Evolutionary conservation across 208 protist genomes (phyloP).

Genomic region (Leishmania aethiopica): DNA sequence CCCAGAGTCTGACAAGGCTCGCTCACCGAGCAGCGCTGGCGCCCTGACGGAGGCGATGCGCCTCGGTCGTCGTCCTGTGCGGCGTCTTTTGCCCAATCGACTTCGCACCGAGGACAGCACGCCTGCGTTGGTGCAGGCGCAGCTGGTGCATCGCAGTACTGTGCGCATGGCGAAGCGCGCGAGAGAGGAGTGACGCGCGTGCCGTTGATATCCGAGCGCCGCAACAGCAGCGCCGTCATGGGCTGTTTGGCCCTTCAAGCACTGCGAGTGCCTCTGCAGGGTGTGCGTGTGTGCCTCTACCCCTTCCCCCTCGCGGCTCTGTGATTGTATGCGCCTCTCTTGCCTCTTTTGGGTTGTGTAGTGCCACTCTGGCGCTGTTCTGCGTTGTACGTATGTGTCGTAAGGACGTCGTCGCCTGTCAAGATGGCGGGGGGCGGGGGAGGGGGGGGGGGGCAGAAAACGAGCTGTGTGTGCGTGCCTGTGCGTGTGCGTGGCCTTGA

Average conservation of each 20-base stretch:
- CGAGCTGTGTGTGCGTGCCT: no score
- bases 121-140: constrained; percentile 36
- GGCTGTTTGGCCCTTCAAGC: background rate
- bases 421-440: background rate
- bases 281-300: background rate
- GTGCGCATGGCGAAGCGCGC: constrained; percentile 33
- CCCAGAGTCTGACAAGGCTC: background rate
- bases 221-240: background rate
- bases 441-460: background rate
- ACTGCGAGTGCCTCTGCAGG: background rate
- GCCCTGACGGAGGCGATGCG: background rate
- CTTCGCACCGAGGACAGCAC: constrained; percentile 25
- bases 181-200: constrained; percentile 11
- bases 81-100: constrained; percentile 30
- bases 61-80: constrained; percentile 11
- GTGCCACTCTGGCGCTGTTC: background rate
- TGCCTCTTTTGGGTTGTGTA: background rate
- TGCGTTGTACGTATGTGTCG: background rate
- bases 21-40: background rate
- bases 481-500: background rate
- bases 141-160: constrained; percentile 60
- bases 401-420: background rate
- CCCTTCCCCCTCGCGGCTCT: background rate
- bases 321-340: background rate
- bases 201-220: background rate